Conservation (phyloP, 495 filamentous ascomycete species). For the Glarea lozoyensis region DNA sequence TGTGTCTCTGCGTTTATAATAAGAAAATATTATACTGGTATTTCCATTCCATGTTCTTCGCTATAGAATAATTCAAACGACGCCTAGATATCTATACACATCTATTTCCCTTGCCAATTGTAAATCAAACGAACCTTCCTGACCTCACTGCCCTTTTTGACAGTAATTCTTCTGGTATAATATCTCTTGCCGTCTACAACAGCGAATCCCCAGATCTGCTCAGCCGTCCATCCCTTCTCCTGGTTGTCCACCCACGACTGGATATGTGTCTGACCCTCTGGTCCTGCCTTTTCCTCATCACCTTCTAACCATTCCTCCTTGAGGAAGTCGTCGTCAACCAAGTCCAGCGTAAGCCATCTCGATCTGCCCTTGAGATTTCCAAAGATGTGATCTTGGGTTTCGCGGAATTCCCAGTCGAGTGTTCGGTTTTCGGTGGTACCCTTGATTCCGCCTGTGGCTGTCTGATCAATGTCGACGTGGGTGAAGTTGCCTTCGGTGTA, state of each 20-base stretch:
- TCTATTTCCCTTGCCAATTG: conserved; percentile 40
- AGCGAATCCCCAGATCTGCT: conserved; percentile 49
- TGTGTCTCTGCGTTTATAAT: too few species aligned
- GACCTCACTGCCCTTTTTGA: conserved; percentile 53
- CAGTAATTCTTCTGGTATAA: conserved; percentile 57
- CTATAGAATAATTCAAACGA: too few species aligned
- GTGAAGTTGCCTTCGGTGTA: conserved; percentile 42
- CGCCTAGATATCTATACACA: too few species aligned
- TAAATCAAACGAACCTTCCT: conserved; percentile 67
- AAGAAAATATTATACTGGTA: too few species aligned
- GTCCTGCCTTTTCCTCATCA: conserved; percentile 37
- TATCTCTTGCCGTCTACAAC: conserved; percentile 46
- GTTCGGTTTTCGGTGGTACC: conserved; percentile 63
- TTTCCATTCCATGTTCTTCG: too few species aligned
- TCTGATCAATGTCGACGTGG: conserved; percentile 78
- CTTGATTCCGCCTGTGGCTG: conserved; percentile 51
- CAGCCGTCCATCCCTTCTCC: conserved; percentile 48
- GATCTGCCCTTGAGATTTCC: conserved; percentile 57
- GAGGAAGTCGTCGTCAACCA: conserved; percentile 35
- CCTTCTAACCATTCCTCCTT: conserved; percentile 42
- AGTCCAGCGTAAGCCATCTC: conserved; percentile 33
- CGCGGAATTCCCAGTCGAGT: conserved; percentile 60
- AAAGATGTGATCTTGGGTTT: conserved; percentile 75
- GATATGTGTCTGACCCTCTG: conserved; percentile 38
- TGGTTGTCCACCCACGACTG: conserved; percentile 45